Evolutionary conservation across 768 basidiomycete species (phyloP).

Genomic region (Mycena crocata): DNA sequence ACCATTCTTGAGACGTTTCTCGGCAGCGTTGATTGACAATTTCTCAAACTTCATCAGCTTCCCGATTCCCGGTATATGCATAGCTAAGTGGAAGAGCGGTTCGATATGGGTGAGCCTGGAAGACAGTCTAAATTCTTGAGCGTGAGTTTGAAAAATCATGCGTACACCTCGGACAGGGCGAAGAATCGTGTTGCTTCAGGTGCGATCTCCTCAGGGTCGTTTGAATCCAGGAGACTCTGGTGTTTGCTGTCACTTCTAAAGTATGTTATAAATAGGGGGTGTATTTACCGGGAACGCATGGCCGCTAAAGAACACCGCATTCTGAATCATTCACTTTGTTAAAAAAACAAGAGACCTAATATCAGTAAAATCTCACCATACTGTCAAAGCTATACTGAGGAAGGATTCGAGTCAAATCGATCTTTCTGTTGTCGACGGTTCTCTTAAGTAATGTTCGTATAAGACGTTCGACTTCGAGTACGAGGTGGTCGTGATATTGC

Average conservation of each 20-base stretch:
- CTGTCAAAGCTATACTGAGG: conserved; percentile 15
- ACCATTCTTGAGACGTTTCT: conserved; percentile 10
- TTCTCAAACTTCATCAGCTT: conserved; percentile 1
- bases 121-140: neutral
- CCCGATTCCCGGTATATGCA: conserved; percentile 4
- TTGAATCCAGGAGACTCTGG: conserved; percentile 18
- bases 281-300: conserved; percentile 5
- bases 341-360: neutral
- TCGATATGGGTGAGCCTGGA: conserved; percentile 15
- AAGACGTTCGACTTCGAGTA: neutral
- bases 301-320: conserved; percentile 19
- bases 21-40: neutral
- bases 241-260: neutral
- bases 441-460: neutral
- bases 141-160: neutral
- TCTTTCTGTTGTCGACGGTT: neutral
- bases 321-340: neutral
- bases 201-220: neutral
- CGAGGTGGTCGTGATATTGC: neutral
- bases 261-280: neutral
- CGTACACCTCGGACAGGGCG: conserved; percentile 1
- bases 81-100: conserved; percentile 9
- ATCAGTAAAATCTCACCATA: neutral
- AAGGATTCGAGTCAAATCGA: conserved; percentile 6
- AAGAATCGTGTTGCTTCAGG: neutral